Evolutionary conservation across 306 rosid species (phyloP).

Genomic region (Sophora flavescens): DNA sequence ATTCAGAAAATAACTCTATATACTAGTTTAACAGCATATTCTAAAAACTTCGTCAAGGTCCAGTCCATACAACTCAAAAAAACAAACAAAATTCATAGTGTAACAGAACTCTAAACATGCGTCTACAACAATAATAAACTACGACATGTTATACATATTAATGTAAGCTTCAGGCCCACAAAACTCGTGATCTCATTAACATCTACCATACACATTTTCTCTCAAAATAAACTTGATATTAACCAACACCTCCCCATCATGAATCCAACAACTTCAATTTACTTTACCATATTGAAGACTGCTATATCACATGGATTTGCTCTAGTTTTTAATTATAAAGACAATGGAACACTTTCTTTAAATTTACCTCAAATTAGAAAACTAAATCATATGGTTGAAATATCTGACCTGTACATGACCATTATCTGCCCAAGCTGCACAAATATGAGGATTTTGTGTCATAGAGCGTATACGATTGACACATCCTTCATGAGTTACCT

Average conservation of each 20-base stretch:
- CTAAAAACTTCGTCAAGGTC: slow-evolving; percentile 4
- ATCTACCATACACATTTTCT: slow-evolving; percentile 3
- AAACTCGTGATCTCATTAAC: not conserved
- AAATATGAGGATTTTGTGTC: slow-evolving; percentile 88
- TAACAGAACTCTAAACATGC: slow-evolving; percentile 6
- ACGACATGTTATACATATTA: not conserved
- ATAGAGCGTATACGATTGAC: slow-evolving; percentile 89
- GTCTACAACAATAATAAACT: slow-evolving; percentile 1
- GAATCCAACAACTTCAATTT: not conserved
- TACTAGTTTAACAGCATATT: not conserved
- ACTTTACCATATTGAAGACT: slow-evolving; percentile 22
- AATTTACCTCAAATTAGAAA: not conserved
- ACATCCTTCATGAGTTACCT: slow-evolving; percentile 85
- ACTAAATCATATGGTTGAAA: slow-evolving; percentile 11
- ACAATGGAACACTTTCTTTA: not conserved
- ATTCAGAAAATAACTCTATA: slow-evolving; percentile 13
- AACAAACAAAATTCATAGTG: not conserved
- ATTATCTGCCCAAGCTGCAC: slow-evolving; percentile 92
- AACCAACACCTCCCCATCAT: not conserved
- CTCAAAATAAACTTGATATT: not conserved
- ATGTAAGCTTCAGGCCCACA: not conserved
- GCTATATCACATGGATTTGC: slow-evolving; percentile 26
- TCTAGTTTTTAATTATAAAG: slow-evolving; percentile 16
- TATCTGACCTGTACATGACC: slow-evolving; percentile 84
- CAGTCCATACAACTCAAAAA: not conserved